A percentile compares a stretch with the other conserved stretches of the same genome.
Evolutionary conservation across 768 basidiomycete genomes (phyloP).

Genomic region (Boletus rufocinnamomeus): DNA sequence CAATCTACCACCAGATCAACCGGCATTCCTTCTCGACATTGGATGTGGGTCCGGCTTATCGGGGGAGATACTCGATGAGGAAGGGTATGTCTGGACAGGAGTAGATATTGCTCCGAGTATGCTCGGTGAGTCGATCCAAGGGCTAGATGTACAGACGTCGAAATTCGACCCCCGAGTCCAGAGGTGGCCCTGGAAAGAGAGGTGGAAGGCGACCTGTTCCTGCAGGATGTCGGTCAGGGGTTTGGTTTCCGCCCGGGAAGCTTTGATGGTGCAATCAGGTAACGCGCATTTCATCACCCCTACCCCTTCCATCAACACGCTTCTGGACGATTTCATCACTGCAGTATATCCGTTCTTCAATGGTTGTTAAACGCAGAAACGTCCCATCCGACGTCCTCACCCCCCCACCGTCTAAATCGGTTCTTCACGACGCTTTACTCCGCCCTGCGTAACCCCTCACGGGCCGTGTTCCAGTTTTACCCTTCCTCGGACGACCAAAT

Average conservation of each 20-base stretch:
- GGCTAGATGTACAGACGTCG: neutral
- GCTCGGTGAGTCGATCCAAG: slow-evolving; percentile 64
- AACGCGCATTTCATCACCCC: slow-evolving; percentile 11
- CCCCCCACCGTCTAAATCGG: slow-evolving; percentile 76
- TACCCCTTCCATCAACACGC: too few species aligned
- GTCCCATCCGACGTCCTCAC: slow-evolving; percentile 85
- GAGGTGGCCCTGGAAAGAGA: slow-evolving; percentile 96
- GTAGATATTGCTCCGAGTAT: slow-evolving; percentile 96
- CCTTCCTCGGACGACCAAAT: slow-evolving; percentile 97
- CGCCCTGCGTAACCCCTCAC: slow-evolving; percentile 78
- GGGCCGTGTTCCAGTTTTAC: slow-evolving; percentile 93
- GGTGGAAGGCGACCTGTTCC: slow-evolving; percentile 92
- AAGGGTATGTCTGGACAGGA: slow-evolving; percentile 91
- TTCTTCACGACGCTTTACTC: slow-evolving; percentile 96
- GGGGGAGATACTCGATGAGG: slow-evolving; percentile 94
- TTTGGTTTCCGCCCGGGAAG: slow-evolving; percentile 96
- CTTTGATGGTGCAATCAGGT: slow-evolving; percentile 98
- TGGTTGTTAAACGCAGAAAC: slow-evolving; percentile 98
- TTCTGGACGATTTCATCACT: neutral
- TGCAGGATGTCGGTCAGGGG: slow-evolving; percentile 98
- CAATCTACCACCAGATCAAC: slow-evolving; percentile 74
- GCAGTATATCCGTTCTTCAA: slow-evolving; percentile 96
- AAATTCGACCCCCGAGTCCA: slow-evolving; percentile 31
- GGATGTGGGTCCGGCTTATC: slow-evolving; percentile 97
- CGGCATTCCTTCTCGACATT: slow-evolving; percentile 89